These are phyloP conservation scores for Coemansia sp. DNA, from an alignment of 192 early-diverging fungal species.

Conservation along the genomic window DNA sequence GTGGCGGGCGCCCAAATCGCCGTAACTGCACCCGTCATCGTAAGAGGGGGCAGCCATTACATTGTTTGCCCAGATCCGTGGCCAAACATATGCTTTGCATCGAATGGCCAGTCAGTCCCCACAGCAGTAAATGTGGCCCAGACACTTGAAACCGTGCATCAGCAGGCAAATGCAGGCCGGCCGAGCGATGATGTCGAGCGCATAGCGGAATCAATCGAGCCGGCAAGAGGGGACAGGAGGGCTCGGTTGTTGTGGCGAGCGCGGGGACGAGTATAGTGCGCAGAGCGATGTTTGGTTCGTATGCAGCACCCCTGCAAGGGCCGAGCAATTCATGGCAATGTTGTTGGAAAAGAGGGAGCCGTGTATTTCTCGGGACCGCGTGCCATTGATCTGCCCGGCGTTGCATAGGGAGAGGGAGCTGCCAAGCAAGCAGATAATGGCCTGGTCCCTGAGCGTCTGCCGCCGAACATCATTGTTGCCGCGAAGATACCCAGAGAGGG, in stretches of 20 bases:
- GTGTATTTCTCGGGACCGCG: neutral
- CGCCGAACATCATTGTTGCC: neutral
- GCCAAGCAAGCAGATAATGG: neutral
- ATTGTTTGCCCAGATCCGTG: neutral
- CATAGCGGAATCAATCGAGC: neutral
- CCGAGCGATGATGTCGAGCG: too few species aligned
- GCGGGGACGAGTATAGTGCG: constrained; percentile 4
- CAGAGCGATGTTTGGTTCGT: neutral
- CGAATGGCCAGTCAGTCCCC: neutral
- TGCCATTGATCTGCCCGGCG: neutral
- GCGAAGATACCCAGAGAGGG: neutral
- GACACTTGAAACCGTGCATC: neutral
- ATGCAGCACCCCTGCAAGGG: constrained; percentile 7
- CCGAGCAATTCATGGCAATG: neutral
- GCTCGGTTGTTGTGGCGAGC: neutral
- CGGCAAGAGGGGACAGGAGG: neutral
- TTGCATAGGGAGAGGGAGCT: neutral
- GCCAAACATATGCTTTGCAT: neutral
- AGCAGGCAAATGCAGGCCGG: neutral
- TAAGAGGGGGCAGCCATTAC: neutral
- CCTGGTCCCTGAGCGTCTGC: neutral
- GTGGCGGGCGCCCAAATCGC: too few species aligned
- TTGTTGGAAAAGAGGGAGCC: neutral
- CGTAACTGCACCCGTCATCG: neutral
- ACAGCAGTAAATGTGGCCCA: neutral